Base-by-base conservation (phyloP, 352 stramenopile genomes). In the Aphanomyces astaci region DNA sequence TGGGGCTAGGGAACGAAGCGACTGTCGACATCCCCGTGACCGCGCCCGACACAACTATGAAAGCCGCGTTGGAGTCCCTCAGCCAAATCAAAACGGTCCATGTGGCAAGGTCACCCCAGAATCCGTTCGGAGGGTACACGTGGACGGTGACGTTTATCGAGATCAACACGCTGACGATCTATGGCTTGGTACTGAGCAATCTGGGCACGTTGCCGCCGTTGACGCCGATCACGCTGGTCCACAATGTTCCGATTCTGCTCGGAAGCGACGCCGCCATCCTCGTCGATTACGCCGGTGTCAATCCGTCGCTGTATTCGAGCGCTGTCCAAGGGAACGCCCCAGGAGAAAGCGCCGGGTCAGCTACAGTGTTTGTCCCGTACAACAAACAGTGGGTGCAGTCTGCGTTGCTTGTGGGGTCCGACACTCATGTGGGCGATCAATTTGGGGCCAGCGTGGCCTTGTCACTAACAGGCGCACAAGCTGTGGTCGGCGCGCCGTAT, bases 141-240 rank as follows among this genome's bases (percentile, higher is more conserved):
- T 94, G 86, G 86, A 90, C 81, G 0, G 69, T 94, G 39, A 94
- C 86, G 13, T 94, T 94, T 62, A 39, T 89, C 2, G 71, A 89
- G 56, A 79, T 94, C 7, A 93, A 92, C 72, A 84, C 81, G 13
- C 85, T 76, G 55, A 90, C 88, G 43, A 72, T 84, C 15, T 93
- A 89, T 39, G 86, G 84, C 0, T 77, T 84, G 0, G 76, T 92
- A 13, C 36, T 85, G 9, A 84, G 91, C 52, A 83, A 74, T 0
- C 85, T 84, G 0, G 84, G 82, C 1, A 91, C 86, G 30, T 36
- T 92, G 40, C 84, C 86, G n/a, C 75, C 79, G 2, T 63, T 94
- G 22, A 72, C 82, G 1, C 66, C 85, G 1, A 76, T 88, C 19
- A 88, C 72, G 0, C 54, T 60, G 9, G 40, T 62, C 10, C 40